Percentiles rank a stretch among this genome's conserved stretches.
Evolutionary conservation across 2,329 filamentous ascomycete genomes (phyloP).

Genomic region (Lachnellula hyalina): DNA sequence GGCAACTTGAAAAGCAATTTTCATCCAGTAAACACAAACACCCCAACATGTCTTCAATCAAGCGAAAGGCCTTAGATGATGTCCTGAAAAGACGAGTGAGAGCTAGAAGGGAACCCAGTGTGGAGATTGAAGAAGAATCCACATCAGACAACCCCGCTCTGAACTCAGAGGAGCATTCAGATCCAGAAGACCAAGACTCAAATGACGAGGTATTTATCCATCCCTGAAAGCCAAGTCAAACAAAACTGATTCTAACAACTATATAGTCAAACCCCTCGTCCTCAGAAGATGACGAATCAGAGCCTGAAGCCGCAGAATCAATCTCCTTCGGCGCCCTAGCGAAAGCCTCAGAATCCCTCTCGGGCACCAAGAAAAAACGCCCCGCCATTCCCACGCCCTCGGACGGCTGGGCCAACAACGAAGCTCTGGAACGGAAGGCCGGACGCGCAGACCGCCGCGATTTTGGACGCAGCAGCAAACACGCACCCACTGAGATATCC

Average conservation of each 20-base stretch:
- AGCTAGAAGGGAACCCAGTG: constrained; percentile 26
- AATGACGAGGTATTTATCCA: constrained; percentile 9
- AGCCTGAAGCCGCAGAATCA: constrained; percentile 37
- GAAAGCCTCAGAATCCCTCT: constrained; percentile 71
- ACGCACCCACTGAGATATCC: constrained; percentile 78
- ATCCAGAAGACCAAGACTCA: constrained; percentile 31
- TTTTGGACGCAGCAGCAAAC: constrained; percentile 64
- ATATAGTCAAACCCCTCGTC: neutral
- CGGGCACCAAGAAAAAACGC: constrained; percentile 26
- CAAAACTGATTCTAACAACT: neutral
- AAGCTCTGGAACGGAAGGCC: constrained; percentile 38
- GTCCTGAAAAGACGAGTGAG: constrained; percentile 28
- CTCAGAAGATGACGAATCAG: constrained; percentile 14
- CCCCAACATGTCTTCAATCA: constrained; percentile 24
- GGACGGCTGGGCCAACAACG: constrained; percentile 33
- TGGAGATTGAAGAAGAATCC: constrained; percentile 26
- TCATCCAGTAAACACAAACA: neutral
- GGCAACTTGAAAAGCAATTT: neutral
- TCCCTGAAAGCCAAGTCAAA: neutral
- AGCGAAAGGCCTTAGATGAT: constrained; percentile 25
- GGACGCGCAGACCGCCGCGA: constrained; percentile 35
- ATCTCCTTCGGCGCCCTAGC: constrained; percentile 89
- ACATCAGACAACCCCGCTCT: constrained; percentile 13
- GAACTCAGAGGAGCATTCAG: constrained; percentile 21
- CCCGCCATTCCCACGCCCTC: constrained; percentile 34